Base-by-base conservation (phyloP, 441 rosid genomes). In the Jatropha podagrica region DNA sequence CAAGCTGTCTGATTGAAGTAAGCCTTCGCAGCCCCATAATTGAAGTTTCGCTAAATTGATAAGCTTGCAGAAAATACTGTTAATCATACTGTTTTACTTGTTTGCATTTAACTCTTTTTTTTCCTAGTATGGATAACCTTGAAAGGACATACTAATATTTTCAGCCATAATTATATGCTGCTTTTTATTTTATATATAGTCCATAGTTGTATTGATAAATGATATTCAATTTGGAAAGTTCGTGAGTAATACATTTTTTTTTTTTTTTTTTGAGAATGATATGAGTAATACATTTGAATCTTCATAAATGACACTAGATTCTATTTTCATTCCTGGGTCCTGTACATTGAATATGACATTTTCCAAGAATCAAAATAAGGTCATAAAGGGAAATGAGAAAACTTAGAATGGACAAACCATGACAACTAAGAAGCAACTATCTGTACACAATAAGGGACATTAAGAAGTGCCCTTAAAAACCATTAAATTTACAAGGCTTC, bases 401-500 rank as follows among this genome's bases (percentile, higher is more conserved):
- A 41, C 2, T 8, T 4, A 9, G 42, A 62, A 71, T 15, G 41
- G 61, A 20, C 41, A n/a, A 20, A 62, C 6, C 71, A 62, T 27
- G 41, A 56, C 64, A 71, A 68, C 68, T 7, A 64, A 68, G 60
- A 38, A 59, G 51, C 69, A 23, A 44, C 69, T 18, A 26, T 15
- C 15, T 73, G 38, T 27, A 41, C 59, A 72, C 26, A 65, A 41
- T 32, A 58, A 26, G 40, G 56, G 32, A 15, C 75, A 54, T 42
- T 65, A 51, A 32, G 32, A 37, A 44, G n/a, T 74, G 72, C 68
- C 64, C 12, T 26, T 62, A 69, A 75, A 75, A 69, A 61, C 65
- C 78, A 71, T 17, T 41, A 41, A 15, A 68, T 44, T 77, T 40
- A 44, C 73, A 65, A 66, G 62, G 20, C 4, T 40, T 72, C 18